Evolutionary conservation across 805 yeast species (phyloP), one percentile per base, ranked within the genome.

Genomic region (Metschnikowia lachancei): DNA sequence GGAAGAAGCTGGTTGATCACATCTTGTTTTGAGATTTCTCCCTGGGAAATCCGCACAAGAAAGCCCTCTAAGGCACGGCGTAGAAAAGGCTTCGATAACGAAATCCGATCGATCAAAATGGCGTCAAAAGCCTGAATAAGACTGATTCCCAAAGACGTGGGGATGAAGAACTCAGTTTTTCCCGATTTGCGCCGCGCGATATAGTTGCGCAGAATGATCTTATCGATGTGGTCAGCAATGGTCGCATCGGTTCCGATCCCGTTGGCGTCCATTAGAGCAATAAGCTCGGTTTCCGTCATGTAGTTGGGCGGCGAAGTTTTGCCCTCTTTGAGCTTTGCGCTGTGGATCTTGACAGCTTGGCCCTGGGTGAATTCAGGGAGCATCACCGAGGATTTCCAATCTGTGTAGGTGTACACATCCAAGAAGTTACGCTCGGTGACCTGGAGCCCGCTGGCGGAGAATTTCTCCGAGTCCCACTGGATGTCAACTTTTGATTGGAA

Each of bases 231-330:
- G 36, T 94, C 99, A 0, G 98, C 99, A 65, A 94, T 95, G 0
- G 99, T 94, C 0, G 99, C 99, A 70, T 94, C 99, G 0, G 99
- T 94, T 2, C 99, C 99, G 37, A 94, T 94, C 0, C 98, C 98
- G 64, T 94, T 94, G 10, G 82, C 87, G 69, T 95, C 98, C 99
- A 94, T 94, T 39, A 94, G 69, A 9, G 88, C 84, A 66, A 94
- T 89, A 18, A 94, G 73, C 60, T 92, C 99, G 0, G 96, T 76
- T 63, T 94, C 99, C 0, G 98, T 92, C 74, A 94, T 76, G 43
- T 82, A 85, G 24, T 69, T 65, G 0, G 99, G 99, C 0, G 97
- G 82, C 0, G 83, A 60, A 0, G 99, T 94, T 45, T 76, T 76
- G 0, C 98, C 97, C 16, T 79, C 80, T 42, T 77, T 76, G 59